phyloP scores from a whole-genome alignment of 2,329 filamentous ascomycete genomes.

The Fusarium sp. region DNA sequence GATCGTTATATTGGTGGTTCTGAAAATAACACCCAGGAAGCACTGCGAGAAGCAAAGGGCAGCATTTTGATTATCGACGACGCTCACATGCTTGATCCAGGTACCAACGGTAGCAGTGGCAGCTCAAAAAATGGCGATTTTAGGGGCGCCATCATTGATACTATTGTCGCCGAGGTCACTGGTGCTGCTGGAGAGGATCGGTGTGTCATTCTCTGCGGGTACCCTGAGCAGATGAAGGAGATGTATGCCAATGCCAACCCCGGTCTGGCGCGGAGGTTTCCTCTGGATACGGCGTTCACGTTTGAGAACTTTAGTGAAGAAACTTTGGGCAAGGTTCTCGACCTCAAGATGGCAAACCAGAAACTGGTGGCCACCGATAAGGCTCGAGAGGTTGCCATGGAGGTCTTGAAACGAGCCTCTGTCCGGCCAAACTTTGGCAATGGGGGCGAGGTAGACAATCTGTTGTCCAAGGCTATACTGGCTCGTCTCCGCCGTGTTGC shows the following conservation, averaged over 20 bases:
- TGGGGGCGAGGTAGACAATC: slow-evolving; percentile 74
- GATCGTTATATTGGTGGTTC: slow-evolving; percentile 70
- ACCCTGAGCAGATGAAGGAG: slow-evolving; percentile 72
- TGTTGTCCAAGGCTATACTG: slow-evolving; percentile 42
- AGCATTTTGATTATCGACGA: slow-evolving; percentile 83
- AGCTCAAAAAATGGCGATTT: slow-evolving; percentile 53
- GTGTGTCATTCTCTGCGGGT: slow-evolving; percentile 77
- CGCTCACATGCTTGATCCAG: slow-evolving; percentile 71
- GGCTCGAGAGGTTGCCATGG: slow-evolving; percentile 64
- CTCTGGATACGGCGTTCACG: slow-evolving; percentile 67
- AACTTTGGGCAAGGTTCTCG: slow-evolving; percentile 69
- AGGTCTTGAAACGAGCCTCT: slow-evolving; percentile 67
- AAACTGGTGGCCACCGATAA: slow-evolving; percentile 62
- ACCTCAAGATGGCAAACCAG: slow-evolving; percentile 68
- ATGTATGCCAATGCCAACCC: slow-evolving; percentile 80
- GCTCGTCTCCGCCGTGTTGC: slow-evolving; percentile 39
- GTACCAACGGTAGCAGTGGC: slow-evolving; percentile 43
- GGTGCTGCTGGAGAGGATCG: slow-evolving; percentile 74
- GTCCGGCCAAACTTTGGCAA: slow-evolving; percentile 79
- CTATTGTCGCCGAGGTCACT: slow-evolving; percentile 77
- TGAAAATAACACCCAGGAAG: slow-evolving; percentile 74
- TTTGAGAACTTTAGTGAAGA: slow-evolving; percentile 74
- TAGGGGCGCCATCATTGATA: slow-evolving; percentile 75
- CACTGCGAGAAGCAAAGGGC: slow-evolving; percentile 69
- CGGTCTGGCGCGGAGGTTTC: slow-evolving; percentile 73